A percentile compares a stretch with the other conserved stretches of the same genome.
Conservation (phyloP, 768 basidiomycete species). For the Leucocoprinus sp. region DNA sequence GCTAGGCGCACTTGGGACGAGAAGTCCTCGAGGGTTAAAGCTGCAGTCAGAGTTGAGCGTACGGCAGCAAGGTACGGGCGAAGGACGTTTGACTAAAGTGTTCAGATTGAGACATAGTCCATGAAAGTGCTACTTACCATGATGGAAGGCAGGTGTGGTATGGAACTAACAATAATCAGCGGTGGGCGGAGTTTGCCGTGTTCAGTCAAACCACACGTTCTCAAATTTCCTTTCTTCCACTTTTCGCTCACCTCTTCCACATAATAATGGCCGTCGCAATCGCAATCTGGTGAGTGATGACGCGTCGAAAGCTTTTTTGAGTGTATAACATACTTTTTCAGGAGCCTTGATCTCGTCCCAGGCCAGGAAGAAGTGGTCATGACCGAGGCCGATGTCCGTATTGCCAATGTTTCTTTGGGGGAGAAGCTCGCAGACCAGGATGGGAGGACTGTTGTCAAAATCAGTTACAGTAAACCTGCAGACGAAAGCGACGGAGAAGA, state of each 20-base stretch:
- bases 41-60: constrained; percentile 93
- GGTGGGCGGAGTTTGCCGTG: constrained; percentile 47
- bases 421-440: constrained; percentile 56
- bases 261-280: constrained; percentile 48
- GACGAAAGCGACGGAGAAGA: constrained; percentile 34
- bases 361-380: constrained; percentile 49
- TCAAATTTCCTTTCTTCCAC: constrained; percentile 15
- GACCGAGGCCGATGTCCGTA: constrained; percentile 60
- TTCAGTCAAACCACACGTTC: neutral
- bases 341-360: constrained; percentile 55
- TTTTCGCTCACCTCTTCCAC: constrained; percentile 10
- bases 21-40: constrained; percentile 95
- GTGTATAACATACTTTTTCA: constrained; percentile 20
- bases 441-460: constrained; percentile 59
- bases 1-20: constrained; percentile 70
- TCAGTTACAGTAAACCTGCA: constrained; percentile 40
- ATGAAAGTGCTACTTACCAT: constrained; percentile 42
- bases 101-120: neutral
- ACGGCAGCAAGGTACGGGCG: constrained; percentile 96
- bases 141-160: constrained; percentile 11
- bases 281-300: constrained; percentile 53
- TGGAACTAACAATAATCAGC: constrained; percentile 8
- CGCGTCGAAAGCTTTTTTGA: constrained; percentile 17
- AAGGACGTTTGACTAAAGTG: constrained; percentile 79
- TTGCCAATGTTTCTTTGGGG: constrained; percentile 80